phyloP scores from a whole-genome alignment of 1,284 basidiomycete species.

The Hemileia vastatrix region DNA sequence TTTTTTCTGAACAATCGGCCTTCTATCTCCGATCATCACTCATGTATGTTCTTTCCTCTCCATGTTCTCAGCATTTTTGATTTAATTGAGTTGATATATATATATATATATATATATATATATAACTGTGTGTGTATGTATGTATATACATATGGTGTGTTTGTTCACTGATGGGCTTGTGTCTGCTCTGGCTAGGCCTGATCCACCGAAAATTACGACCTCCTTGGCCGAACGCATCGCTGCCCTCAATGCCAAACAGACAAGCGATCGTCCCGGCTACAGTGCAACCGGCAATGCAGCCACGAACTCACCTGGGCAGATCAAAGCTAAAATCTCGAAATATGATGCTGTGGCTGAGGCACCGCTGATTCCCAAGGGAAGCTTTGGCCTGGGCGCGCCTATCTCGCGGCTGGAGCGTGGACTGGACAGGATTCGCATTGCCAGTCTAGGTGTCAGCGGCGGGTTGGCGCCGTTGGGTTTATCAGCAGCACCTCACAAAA shows the following conservation, averaged over 20 bases:
- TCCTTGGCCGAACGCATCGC: slow-evolving; percentile 16
- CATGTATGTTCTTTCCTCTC: no score
- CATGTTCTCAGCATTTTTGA: no score
- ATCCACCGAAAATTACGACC: slow-evolving; percentile 19
- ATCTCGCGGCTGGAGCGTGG: slow-evolving; percentile 1
- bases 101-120: no score
- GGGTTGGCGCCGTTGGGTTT: background rate
- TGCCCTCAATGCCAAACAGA: slow-evolving; percentile 1
- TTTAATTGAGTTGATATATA: no score
- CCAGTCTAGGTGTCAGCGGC: slow-evolving; percentile 16
- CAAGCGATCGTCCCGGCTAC: no score
- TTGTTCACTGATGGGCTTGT: no score
- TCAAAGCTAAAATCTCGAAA: slow-evolving; percentile 21
- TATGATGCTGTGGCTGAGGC: slow-evolving; percentile 11
- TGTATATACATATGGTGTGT: no score
- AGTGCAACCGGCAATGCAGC: no score
- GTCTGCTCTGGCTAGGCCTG: slow-evolving; percentile 5
- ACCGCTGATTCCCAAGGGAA: slow-evolving; percentile 12
- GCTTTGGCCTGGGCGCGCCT: slow-evolving; percentile 14
- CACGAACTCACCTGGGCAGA: slow-evolving; percentile 4
- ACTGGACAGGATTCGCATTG: slow-evolving; percentile 13
- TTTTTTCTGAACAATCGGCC: no score
- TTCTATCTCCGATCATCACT: no score
- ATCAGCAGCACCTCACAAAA: background rate
- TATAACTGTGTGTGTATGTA: no score